Evolutionary conservation across 1,284 basidiomycete genomes (phyloP).

Genomic region (Ceratobasidium sp.): DNA sequence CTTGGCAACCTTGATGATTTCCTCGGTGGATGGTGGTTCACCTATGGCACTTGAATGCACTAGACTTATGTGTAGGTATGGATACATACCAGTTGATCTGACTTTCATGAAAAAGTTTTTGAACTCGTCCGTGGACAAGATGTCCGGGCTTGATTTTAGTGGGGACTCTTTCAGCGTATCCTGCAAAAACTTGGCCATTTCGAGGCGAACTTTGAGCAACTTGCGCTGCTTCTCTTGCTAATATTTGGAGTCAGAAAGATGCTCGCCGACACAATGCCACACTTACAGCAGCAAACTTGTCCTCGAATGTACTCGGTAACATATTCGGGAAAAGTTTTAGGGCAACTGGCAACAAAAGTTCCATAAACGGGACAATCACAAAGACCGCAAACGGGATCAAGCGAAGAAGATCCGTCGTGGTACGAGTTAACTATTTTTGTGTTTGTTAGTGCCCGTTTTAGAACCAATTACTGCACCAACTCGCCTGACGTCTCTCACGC

Average conservation of each 20-base stretch:
- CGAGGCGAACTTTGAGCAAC: slow-evolving; percentile 90
- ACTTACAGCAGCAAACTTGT: slow-evolving; percentile 90
- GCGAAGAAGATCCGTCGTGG: slow-evolving; percentile 91
- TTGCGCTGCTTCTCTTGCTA: slow-evolving; percentile 98
- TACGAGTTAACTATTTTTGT: slow-evolving; percentile 81
- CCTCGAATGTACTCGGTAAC: slow-evolving; percentile 98
- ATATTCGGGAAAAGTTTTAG: slow-evolving; percentile 99
- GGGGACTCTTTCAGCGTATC: slow-evolving; percentile 96
- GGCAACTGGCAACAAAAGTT: slow-evolving; percentile 94
- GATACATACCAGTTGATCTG: slow-evolving; percentile 45
- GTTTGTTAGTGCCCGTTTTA: slow-evolving; percentile 15
- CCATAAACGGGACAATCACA: slow-evolving; percentile 97
- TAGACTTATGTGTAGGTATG: slow-evolving; percentile 16
- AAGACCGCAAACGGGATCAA: slow-evolving; percentile 97
- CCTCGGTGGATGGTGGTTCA: slow-evolving; percentile 87
- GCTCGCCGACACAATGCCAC: not conserved
- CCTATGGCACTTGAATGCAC: slow-evolving; percentile 58
- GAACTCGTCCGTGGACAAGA: slow-evolving; percentile 94
- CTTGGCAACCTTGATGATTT: slow-evolving; percentile 94
- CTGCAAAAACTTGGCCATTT: slow-evolving; percentile 99
- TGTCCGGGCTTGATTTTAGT: slow-evolving; percentile 89
- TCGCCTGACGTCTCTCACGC: slow-evolving; percentile 86
- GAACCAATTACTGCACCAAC: not conserved
- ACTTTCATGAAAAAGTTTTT: slow-evolving; percentile 99
- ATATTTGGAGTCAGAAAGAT: not conserved